Base-by-base conservation (phyloP, 1,139 yeast species). In the Nakaseomyces kungkrabaensis region DNA sequence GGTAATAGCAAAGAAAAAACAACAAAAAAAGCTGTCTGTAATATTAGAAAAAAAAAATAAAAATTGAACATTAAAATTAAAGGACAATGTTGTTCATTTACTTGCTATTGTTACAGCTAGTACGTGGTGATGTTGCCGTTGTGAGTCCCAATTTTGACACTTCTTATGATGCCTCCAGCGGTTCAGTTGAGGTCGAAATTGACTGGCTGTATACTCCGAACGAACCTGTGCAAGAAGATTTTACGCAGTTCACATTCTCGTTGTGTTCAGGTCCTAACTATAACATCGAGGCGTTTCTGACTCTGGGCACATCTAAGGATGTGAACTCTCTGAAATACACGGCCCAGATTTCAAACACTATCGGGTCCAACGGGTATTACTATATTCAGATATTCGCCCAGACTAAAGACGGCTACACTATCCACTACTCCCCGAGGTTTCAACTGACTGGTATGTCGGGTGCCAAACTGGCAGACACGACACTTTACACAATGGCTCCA, bases 241-340 rank as follows among this genome's bases (percentile, higher is more conserved):
- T 79, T 32, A 56, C 67, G 6, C 52, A 71, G 0, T 79, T 76
- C 53, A 72, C 82, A 3, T 72, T 89, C 51, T 66, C 72, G 24
- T 70, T 89, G 49, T 84, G 94, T 69, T 77, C 94, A 1, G 95
- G 95, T n/a, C 66, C 81, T 13, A 76, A 80, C 59, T 42, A 64
- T 17, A 62, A 69, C 9, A 74, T 82, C 51, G 65, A 73, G 50
- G 71, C 80, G 54, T 68, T 79, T 48, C 52, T 58, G 4, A 62
- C 72, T 0, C 44, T 75, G 11, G 68, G 59, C 1, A 37, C 59
- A 1, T 61, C 71, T 3, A 22, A 58, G 40, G 59, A 62, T 37
- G 43, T 70, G 41, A 51, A 58, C 29, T 62, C 59, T 44, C 54
- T 67, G 48, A 52, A 68, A 1, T 74, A 72, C 56, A 61, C 70